Evolutionary conservation across 202 grass and related monocot species (phyloP).

Genomic region (Digitaria exilis): DNA sequence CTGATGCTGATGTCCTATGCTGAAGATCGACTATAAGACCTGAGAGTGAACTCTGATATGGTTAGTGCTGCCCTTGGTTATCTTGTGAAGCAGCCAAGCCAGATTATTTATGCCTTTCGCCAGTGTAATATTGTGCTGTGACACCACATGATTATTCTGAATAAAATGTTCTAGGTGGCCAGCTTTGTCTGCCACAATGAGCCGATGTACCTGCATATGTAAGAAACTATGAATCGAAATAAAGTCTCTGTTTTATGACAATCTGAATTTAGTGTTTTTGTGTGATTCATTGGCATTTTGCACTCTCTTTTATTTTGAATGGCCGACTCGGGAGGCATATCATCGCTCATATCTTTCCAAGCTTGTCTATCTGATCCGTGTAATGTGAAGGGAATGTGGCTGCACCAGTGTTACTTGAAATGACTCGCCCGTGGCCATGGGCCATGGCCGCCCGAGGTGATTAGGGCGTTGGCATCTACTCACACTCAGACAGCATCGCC

Average conservation of each 20-base stretch:
- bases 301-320: neutral
- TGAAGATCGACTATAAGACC: slow-evolving; percentile 13
- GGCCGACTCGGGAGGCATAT: neutral
- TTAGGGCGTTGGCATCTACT: neutral
- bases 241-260: neutral
- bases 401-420: neutral
- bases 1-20: slow-evolving; percentile 26
- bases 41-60: neutral
- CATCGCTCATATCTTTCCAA: neutral
- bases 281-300: neutral
- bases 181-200: slow-evolving; percentile 52
- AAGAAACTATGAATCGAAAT: slow-evolving; percentile 15
- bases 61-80: neutral
- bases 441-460: neutral
- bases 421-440: neutral
- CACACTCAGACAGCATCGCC: neutral
- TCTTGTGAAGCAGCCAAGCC: slow-evolving; percentile 48
- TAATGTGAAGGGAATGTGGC: neutral
- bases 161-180: slow-evolving; percentile 44
- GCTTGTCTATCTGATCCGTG: neutral
- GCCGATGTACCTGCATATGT: slow-evolving; percentile 29
- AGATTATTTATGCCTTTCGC: slow-evolving; percentile 19
- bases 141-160: neutral
- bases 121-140: slow-evolving; percentile 34
- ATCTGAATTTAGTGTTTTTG: neutral